Evolutionary conservation across 352 stramenopile species (phyloP).

Genomic region (Globisporangium cylindrosporum): DNA sequence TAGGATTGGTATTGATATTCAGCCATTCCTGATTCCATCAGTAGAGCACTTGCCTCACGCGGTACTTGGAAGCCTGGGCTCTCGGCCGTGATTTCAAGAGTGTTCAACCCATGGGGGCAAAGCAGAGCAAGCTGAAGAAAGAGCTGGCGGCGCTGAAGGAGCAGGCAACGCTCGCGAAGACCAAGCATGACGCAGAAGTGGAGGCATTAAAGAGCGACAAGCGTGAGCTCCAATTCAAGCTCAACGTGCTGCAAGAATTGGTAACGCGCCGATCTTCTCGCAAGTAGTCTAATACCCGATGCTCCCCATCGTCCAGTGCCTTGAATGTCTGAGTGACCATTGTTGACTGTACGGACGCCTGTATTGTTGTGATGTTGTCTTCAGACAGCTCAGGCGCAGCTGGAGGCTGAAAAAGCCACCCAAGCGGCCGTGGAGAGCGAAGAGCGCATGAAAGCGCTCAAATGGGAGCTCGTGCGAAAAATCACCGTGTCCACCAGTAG

Average conservation of each 20-base stretch:
- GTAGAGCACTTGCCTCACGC: too few species aligned
- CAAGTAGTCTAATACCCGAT: not conserved
- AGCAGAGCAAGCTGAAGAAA: conserved; percentile 58
- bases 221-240: conserved; percentile 52
- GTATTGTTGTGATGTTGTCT: not conserved
- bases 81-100: not conserved
- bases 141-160: conserved; percentile 48
- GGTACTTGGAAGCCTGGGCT: too few species aligned
- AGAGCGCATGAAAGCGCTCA: conserved; percentile 66
- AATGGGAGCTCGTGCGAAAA: conserved; percentile 71
- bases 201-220: conserved; percentile 44
- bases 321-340: not conserved
- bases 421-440: conserved; percentile 38
- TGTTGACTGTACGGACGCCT: too few species aligned
- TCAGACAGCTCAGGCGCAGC: conserved; percentile 34
- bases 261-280: conserved; percentile 17
- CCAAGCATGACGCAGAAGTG: conserved; percentile 43
- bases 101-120: conserved; percentile 39
- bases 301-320: not conserved
- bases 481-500: conserved; percentile 23
- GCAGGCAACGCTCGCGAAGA: conserved; percentile 24
- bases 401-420: conserved; percentile 48
- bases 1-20: too few species aligned
- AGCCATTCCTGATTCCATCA: too few species aligned
- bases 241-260: conserved; percentile 50